Conservation (phyloP, 2,329 filamentous ascomycete genomes). For the Penicillium fuscoglaucum region DNA sequence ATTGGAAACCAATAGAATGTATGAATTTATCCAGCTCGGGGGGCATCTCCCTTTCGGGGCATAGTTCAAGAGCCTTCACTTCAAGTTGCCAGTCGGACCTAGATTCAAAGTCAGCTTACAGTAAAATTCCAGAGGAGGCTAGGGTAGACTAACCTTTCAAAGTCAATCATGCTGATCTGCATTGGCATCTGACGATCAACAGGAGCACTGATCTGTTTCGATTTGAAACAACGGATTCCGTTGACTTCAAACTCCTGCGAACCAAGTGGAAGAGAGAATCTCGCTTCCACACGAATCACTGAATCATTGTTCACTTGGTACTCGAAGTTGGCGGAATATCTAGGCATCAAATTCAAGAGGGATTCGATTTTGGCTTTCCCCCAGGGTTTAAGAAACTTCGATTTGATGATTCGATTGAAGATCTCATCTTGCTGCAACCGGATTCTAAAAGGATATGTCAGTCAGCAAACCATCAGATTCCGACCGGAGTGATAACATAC, state of each 20-base stretch:
- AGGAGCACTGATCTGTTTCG: constrained; percentile 22
- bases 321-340: constrained; percentile 45
- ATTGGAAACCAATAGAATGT: not conserved
- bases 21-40: constrained; percentile 7
- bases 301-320: constrained; percentile 34
- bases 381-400: constrained; percentile 31
- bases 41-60: constrained; percentile 23
- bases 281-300: constrained; percentile 41
- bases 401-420: constrained; percentile 31
- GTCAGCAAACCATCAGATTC: constrained; percentile 1
- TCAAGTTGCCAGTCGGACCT: constrained; percentile 46
- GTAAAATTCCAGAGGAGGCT: not conserved
- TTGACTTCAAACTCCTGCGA: constrained; percentile 37
- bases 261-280: constrained; percentile 33
- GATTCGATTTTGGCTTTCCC: constrained; percentile 22
- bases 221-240: constrained; percentile 39
- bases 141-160: constrained; percentile 33
- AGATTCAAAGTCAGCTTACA: not conserved
- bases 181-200: constrained; percentile 31
- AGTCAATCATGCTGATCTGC: constrained; percentile 41
- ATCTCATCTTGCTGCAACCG: constrained; percentile 28
- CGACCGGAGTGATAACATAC: constrained; percentile 26
- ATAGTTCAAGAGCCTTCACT: constrained; percentile 42
- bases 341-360: constrained; percentile 29
- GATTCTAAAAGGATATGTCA: constrained; percentile 22